Base-by-base conservation (phyloP, 345 rosid genomes). In the Luvunga scandens region DNA sequence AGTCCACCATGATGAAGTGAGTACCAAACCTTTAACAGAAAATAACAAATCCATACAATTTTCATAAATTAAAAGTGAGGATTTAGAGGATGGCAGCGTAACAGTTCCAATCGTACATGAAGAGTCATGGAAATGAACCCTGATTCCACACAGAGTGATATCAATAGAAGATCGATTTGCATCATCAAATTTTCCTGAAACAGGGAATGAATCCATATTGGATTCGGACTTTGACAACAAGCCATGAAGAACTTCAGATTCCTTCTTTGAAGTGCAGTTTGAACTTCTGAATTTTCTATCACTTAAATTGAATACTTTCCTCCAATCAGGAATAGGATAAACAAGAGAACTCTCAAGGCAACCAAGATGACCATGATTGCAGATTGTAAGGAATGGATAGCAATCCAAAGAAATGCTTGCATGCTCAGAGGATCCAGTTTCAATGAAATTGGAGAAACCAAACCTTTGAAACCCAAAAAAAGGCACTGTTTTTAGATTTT, bases 81-180 rank as follows among this genome's bases (percentile, higher is more conserved):
- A 87, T 75, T 75, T 86, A 78, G 89, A 79, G 45, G 84, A 78
- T 42, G 94, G 91, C 73, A 95, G 66, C 1, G 72, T 76, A 80
- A 95, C 77, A 60, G 90, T 88, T 86, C 93, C 98, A 83, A 95
- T 56, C 77, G 85, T 84, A 85, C 89, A 83, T 59, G 98, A 86
- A 68, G 91, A 85, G 84, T 95, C 98, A 88, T 95, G 98, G 78
- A 93, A 91, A 88, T 93, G 91, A 66, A 93, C 86, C 78, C 79
- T 88, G 75, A 86, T 79, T 71, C 88, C 87, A 71, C 66, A 84
- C 63, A 91, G 79, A 83, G 82, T 83, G 77, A 90, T 69, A 83
- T 93, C 90, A 77, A 88, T 75, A 53, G 53, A 75, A 79, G 75
- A 81, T 77, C 77, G 38, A 82, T 56, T 83, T 67, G 81, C 57